Evolutionary conservation across 1,284 basidiomycete species (phyloP).

Genomic region (Papiliotrema nemorosa): DNA sequence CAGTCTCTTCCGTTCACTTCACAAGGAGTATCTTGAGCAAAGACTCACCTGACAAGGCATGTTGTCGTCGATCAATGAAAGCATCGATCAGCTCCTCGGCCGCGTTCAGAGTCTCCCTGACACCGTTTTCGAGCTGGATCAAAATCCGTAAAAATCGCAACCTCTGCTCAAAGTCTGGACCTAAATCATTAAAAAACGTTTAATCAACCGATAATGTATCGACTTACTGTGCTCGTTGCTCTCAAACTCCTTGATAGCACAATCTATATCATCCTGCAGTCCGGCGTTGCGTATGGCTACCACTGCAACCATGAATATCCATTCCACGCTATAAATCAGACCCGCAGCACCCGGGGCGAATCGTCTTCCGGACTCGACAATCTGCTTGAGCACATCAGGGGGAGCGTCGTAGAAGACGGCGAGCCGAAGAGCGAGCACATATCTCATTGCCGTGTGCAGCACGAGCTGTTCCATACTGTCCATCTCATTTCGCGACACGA

Average conservation of each 20-base stretch:
- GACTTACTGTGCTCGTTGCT: not conserved
- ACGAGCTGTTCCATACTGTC: constrained; percentile 9
- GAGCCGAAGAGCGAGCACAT: constrained; percentile 19
- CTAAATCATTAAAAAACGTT: too few relatives aligned
- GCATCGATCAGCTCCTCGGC: constrained; percentile 17
- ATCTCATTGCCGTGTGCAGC: constrained; percentile 17
- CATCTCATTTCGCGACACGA: constrained; percentile 13
- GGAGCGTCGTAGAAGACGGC: constrained; percentile 33
- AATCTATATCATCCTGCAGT: not conserved
- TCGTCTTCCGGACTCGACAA: constrained; percentile 2
- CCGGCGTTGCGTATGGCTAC: constrained; percentile 11
- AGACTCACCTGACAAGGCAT: constrained; percentile 11
- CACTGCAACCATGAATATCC: constrained; percentile 18
- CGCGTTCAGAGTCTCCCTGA: not conserved
- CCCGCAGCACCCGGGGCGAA: constrained; percentile 8
- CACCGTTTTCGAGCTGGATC: not conserved
- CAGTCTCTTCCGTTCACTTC: not conserved
- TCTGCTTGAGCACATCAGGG: constrained; percentile 1
- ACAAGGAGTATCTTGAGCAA: not conserved
- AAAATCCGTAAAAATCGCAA: not conserved
- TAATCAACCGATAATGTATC: not conserved
- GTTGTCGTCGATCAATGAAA: constrained; percentile 7
- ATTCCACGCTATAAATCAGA: constrained; percentile 17
- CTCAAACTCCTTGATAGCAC: not conserved
- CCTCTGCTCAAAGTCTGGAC: constrained; percentile 1